Conservation (phyloP, 2,329 filamentous ascomycete species). For the Fusarium euwallaceae region DNA sequence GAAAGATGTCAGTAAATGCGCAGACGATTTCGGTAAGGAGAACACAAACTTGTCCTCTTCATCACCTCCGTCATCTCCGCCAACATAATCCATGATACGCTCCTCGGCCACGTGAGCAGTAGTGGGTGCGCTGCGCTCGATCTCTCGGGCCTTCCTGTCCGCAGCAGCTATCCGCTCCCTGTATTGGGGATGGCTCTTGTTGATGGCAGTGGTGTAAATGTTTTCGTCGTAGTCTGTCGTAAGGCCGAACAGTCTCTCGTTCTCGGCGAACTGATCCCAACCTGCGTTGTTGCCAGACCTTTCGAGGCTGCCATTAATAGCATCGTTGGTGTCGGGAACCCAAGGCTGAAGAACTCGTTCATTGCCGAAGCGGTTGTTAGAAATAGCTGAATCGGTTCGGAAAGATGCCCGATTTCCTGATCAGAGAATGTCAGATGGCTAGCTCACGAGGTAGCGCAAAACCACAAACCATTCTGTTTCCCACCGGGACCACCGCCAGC, state of each 20-base stretch:
- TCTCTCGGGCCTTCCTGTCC: slow-evolving; percentile 88
- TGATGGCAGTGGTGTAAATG: slow-evolving; percentile 92
- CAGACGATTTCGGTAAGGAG: background rate
- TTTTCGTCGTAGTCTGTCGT: slow-evolving; percentile 94
- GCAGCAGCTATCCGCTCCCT: slow-evolving; percentile 82
- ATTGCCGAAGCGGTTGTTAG: slow-evolving; percentile 75
- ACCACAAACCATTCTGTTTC: slow-evolving; percentile 56
- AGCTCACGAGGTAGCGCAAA: background rate
- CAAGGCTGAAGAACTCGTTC: slow-evolving; percentile 86
- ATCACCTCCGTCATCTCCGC: slow-evolving; percentile 73
- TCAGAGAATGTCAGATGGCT: slow-evolving; percentile 20
- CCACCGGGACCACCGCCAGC: slow-evolving; percentile 48
- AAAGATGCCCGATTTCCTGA: slow-evolving; percentile 78
- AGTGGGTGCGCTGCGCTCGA: slow-evolving; percentile 79
- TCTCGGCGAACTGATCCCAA: slow-evolving; percentile 97
- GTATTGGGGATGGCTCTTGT: slow-evolving; percentile 86
- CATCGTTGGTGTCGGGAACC: slow-evolving; percentile 75
- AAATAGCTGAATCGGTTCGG: slow-evolving; percentile 90
- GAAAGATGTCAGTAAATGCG: slow-evolving; percentile 33
- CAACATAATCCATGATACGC: slow-evolving; percentile 77
- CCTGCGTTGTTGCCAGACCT: slow-evolving; percentile 60
- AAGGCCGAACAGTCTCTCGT: slow-evolving; percentile 88
- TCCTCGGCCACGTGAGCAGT: slow-evolving; percentile 93
- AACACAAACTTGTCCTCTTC: slow-evolving; percentile 88
- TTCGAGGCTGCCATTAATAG: slow-evolving; percentile 79